Base-by-base conservation (phyloP, 2,329 filamentous ascomycete genomes). In the Fusarium citri region DNA sequence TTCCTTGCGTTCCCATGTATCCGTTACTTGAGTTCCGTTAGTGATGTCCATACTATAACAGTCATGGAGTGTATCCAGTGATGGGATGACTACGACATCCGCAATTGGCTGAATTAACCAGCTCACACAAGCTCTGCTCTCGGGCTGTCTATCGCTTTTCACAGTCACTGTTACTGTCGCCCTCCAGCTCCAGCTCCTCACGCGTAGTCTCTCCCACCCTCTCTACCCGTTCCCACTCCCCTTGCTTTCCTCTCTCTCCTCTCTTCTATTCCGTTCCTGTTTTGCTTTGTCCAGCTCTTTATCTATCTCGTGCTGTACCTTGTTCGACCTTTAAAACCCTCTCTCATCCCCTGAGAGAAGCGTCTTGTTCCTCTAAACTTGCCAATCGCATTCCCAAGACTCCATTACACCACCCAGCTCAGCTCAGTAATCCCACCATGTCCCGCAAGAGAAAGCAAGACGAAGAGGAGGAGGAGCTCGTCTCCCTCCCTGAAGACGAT, bases 401-500 rank as follows among this genome's bases (percentile, higher is more conserved):
- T 49, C 58, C 34, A 60, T 48, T 56, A 49, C 57, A 72, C 25
- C 62, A 53, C 31, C 10, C 42, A 48, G 47, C 26, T 25, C 45
- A 55, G 54, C 26, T 26, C 46, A 53, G 54, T 49, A 56, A 48
- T 50, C 34, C 34, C 34, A 79, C 61, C 66, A 86, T 86, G 83
- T 82, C 83, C 74, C 84, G 85, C 75, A 87, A 87, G 84, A 84
- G 84, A 81, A 85, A 85, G 81, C 82, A 84, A 73, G 83, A 91
- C 31, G 72, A 74, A 49, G 84, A 85, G 70, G 83, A 85, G 71
- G 84, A 86, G 62, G 84, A 86, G 79, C 84, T 87, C 34, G 82
- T 87, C 66, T 85, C 85, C 66, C 83, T 87, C 57, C 85, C 85
- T 56, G 85, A 85, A 64, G 84, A 82, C 49, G 82, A 83, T 49